phyloP scores from a whole-genome alignment of 2,329 filamentous ascomycete genomes.

The Venturia aucupariae region DNA sequence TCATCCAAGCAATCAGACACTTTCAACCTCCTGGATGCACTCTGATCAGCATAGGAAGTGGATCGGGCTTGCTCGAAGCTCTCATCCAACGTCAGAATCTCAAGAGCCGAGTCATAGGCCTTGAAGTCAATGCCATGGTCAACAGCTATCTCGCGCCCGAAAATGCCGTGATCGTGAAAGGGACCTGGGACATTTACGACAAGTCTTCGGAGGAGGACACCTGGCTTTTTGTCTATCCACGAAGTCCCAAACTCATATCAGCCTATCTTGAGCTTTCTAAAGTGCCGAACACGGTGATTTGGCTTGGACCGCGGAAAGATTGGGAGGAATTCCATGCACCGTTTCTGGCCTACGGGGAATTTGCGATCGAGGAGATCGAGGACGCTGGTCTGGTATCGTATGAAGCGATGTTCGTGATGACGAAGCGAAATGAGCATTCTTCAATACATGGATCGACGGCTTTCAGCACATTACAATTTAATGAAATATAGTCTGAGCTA shows the following conservation, averaged over 20 bases:
- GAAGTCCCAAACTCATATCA: not conserved
- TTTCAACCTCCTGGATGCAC: not conserved
- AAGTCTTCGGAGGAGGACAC: not conserved
- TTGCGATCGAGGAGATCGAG: not conserved
- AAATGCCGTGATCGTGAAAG: not conserved
- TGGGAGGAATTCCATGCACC: not conserved
- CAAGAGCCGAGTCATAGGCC: not conserved
- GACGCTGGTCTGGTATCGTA: not conserved
- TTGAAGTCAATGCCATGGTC: not conserved
- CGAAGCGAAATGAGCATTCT: no score
- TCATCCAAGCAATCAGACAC: not conserved
- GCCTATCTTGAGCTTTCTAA: not conserved
- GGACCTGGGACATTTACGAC: conserved; percentile 4
- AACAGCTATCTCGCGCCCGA: conserved; percentile 5
- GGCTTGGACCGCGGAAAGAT: conserved; percentile 2
- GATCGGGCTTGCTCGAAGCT: conserved; percentile 1
- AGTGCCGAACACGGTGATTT: not conserved
- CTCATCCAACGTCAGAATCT: not conserved
- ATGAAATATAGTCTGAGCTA: not conserved
- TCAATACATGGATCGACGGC: not conserved
- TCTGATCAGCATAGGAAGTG: conserved; percentile 5
- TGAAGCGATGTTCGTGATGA: not conserved
- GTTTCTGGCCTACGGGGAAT: not conserved
- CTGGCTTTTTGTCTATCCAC: conserved; percentile 4
- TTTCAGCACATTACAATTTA: not conserved